Base-by-base conservation (phyloP, 306 rosid genomes). In the Luffa acutangula region DNA sequence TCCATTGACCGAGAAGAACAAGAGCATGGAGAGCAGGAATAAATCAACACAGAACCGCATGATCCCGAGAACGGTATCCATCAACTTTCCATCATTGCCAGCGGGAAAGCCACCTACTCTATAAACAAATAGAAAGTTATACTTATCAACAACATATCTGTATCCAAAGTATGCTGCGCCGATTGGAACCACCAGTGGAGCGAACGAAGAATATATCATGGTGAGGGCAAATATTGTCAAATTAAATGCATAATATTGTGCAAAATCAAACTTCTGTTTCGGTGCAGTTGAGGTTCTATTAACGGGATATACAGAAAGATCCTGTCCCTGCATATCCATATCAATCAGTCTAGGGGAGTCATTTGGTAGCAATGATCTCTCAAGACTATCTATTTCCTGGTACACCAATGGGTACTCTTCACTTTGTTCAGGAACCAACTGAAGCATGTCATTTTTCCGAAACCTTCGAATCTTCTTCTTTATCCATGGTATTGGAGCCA, bases 401-500 rank as follows among this genome's bases (percentile, higher is more conserved):
- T 87, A 80, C 83, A 91, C 97, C 80, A 95, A 84, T 13, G 84
- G 91, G 83, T 88, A 95, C 66, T 92, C 97, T 85, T 91, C 97
- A 76, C 85, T 89, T 85, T 89, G 97, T 84, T 91, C 97, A 17
- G 97, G 99, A 79, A 95, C 99, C 67, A 92, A 85, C 81, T 79
- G 97, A 77, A 95, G 96, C 99, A 95, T 95, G 90, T 93, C 99
- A 77, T 95, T 95, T 85, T 95, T 95, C 78, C 87, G 83, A 53
- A 92, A 93, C 83, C 85, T 89, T 63, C 88, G 93, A 67, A 95
- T 81, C 67, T 93, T 93, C 81, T 81, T 87, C 82, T 95, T 92
- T 60, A 95, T 92, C 99, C 97, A 95, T 71, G 99, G 99, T 81
- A 95, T 83, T 3, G 97, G 97, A 56, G 97, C 97, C 87, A 95